Base-by-base conservation (phyloP, 345 rosid genomes). In the Euphorbia pulcherrima region DNA sequence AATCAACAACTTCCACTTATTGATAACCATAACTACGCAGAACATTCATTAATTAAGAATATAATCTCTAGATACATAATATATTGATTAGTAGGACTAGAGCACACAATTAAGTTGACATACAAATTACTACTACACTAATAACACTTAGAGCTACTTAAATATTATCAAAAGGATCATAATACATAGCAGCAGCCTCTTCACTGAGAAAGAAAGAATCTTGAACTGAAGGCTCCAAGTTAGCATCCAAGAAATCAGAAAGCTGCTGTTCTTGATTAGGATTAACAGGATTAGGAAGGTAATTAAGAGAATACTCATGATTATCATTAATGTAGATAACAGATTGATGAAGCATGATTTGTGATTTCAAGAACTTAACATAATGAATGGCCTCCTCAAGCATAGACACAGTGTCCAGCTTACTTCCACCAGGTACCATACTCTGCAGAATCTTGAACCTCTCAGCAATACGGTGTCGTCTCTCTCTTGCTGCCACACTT, bases 401-500 rank as follows among this genome's bases (percentile, higher is more conserved):
- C 96, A 92, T 88, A 33, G 96, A 88, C 35, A 86, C 96, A 0
- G 98, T 92, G 72, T 92, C 98, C 96, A 92, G 85, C 74, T 90
- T 92, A 4, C 84, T 69, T 30, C 92, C 98, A 8, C 95, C 95
- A 9, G 96, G 98, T 70, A 92, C 88, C 78, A 92, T 70, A 78
- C 92, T 90, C 69, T 85, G 95, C 58, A 92, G 69, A 75, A 83
- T 84, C 90, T 90, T 92, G 82, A 92, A 88, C 40, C 96, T 78
- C 73, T 88, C 86, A 53, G 96, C 90, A 70, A 92, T 92, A 18
- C 96, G 77, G 65, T 90, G 98, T 51, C 98, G 75, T 79, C 96
- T 78, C 58, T 90, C 89, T 60, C 98, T 86, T 0, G 98, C 98
- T 0, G 96, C 98, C 69, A 92, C 88, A 52, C 96, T 89, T 58